Evolutionary conservation across 371 early-diverging fungal species (phyloP), one percentile per base, ranked within the genome.

Genomic region (Mortierella sp.): DNA sequence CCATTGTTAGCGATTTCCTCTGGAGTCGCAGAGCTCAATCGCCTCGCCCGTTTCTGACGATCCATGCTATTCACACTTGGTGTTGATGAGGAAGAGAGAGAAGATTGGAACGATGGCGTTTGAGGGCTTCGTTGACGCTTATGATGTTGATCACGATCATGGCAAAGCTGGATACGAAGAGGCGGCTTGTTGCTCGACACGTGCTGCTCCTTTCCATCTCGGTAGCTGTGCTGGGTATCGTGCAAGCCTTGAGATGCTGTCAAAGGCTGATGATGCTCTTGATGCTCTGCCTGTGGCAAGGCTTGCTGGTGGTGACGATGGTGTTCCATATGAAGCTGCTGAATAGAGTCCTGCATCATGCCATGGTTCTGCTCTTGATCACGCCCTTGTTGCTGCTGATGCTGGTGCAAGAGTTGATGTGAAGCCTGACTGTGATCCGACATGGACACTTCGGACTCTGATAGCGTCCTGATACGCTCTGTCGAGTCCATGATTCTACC

Each of bases 91-190:
- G 63, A 60, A 12, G 60, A 34, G 12, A 48, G 45, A 5, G 65
- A 56, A 3, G 52, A 31, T 21, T 64, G 52, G 25, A 60, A 64
- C 2, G 65, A 21, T 24, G 50, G 49, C 25, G 39, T 48, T 19
- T 60, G 67, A 13, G 67, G 73, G 22, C 73, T 73, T 45, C 67
- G 53, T 21, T 73, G 73, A 21, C 73, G 73, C 41, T 73, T 73
- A 47, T 67, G 67, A 17, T 62, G 67, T 24, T 28, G 53, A 8
- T 61, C 57, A 6, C 49, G 60, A 6, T 60, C 55, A 12, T 44
- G 71, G 14, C 21, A 46, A 22, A 48, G 29, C 10, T 63, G 63
- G 28, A 54, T 52, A 29, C 53, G 70, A 13, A 57, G 70, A 9
- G 39, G 71, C 21, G 37, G 49, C 3, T 51, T 40, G 47, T 37